A percentile compares a stretch with the other conserved stretches of the same genome.
phyloP scores from a whole-genome alignment of 768 basidiomycete genomes.

The Lactifluus volemus region DNA sequence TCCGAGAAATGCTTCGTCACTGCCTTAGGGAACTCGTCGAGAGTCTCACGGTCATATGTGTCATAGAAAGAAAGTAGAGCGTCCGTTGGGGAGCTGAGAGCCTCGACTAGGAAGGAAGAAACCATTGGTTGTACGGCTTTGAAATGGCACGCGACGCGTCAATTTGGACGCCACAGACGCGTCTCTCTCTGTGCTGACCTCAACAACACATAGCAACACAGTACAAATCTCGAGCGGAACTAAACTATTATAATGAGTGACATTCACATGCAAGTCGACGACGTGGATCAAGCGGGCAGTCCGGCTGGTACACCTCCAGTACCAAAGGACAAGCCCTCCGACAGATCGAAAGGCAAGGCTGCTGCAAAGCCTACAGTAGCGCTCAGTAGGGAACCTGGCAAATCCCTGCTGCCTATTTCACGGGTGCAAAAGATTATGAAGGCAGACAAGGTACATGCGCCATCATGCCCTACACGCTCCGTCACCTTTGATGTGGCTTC shows the following conservation, averaged over 20 bases:
- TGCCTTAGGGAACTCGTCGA: constrained; percentile 24
- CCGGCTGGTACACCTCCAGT: background rate
- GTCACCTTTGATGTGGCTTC: background rate
- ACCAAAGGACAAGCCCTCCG: background rate
- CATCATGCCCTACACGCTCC: background rate
- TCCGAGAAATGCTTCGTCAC: constrained; percentile 26
- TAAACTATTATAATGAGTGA: background rate
- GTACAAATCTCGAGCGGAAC: background rate
- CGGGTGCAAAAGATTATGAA: constrained; percentile 81
- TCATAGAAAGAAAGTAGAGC: constrained; percentile 15
- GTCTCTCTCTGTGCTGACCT: background rate
- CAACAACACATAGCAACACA: background rate
- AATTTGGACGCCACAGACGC: constrained; percentile 16
- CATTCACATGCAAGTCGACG: constrained; percentile 11
- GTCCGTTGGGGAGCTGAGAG: constrained; percentile 16
- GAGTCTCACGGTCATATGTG: background rate
- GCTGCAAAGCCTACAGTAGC: constrained; percentile 16
- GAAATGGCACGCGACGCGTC: constrained; percentile 6
- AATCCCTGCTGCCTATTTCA: constrained; percentile 63
- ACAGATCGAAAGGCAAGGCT: constrained; percentile 12
- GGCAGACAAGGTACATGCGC: constrained; percentile 59
- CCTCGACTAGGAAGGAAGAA: constrained; percentile 17
- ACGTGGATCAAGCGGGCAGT: background rate
- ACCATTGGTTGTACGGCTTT: constrained; percentile 2
- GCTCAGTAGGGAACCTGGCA: constrained; percentile 41